Evolutionary conservation across 225 moss, liverwort and hornwort genomes (phyloP).

Genomic region (Rhytidiadelphus loreus): DNA sequence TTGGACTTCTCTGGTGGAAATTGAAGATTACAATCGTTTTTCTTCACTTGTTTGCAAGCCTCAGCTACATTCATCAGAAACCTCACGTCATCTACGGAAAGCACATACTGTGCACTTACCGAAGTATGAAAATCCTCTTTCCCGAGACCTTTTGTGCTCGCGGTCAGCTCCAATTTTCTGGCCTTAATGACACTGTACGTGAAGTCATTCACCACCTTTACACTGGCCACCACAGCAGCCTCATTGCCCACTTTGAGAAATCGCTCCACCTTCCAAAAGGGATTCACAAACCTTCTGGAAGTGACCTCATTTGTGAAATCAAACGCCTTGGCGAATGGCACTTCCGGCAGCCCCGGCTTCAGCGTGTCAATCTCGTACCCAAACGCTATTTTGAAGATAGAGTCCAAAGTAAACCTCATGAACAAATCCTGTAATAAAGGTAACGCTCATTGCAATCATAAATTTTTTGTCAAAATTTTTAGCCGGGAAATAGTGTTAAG

Average conservation of each 20-base stretch:
- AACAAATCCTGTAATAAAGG: constrained; percentile 23
- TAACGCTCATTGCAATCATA: neutral
- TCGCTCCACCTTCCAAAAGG: constrained; percentile 63
- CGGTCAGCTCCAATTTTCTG: constrained; percentile 25
- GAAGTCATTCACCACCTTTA: constrained; percentile 43
- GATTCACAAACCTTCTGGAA: constrained; percentile 28
- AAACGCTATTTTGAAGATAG: constrained; percentile 79
- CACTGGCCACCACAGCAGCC: constrained; percentile 6
- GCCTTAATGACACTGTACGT: constrained; percentile 50
- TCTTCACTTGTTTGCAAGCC: neutral
- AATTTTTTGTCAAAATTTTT: neutral
- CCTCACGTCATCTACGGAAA: neutral
- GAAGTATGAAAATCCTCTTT: neutral
- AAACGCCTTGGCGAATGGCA: constrained; percentile 75
- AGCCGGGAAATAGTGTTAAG: too few relatives aligned
- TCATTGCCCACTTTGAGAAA: constrained; percentile 49
- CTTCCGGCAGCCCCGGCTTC: constrained; percentile 34
- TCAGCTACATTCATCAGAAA: neutral
- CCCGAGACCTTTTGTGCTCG: neutral
- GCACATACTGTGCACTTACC: neutral
- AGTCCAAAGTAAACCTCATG: constrained; percentile 66
- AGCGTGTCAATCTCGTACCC: constrained; percentile 65
- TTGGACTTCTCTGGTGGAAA: neutral
- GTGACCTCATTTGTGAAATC: constrained; percentile 52
- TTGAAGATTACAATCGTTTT: neutral